Conservation (phyloP, 1,284 basidiomycete species). For the Laetiporus sulphureus region DNA sequence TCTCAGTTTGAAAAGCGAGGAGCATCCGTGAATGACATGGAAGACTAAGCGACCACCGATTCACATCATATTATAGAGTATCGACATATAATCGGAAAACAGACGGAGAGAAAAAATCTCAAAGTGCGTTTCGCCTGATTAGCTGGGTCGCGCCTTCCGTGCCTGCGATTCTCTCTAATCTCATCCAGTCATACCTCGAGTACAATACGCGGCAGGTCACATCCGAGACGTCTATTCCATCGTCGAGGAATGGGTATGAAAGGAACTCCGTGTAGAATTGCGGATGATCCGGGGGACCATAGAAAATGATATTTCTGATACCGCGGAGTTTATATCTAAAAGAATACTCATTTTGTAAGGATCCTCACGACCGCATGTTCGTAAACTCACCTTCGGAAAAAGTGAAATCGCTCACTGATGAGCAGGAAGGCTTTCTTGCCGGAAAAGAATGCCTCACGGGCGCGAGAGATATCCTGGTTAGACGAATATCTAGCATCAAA, state of each 20-base stretch:
- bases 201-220: conserved; percentile 76
- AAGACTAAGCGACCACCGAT: too few relatives aligned
- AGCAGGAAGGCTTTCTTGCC: conserved; percentile 85
- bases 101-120: conserved; percentile 60
- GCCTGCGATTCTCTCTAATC: conserved; percentile 75
- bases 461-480: conserved; percentile 89
- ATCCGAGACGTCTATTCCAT: conserved; percentile 73
- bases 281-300: conserved; percentile 85
- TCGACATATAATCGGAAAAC: too few relatives aligned
- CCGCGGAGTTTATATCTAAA: conserved; percentile 85
- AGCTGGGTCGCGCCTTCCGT: conserved; percentile 46
- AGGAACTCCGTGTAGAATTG: conserved; percentile 90
- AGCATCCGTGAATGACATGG: too few relatives aligned
- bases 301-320: conserved; percentile 89
- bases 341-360: background rate
- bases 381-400: conserved; percentile 75
- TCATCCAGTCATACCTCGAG: conserved; percentile 85
- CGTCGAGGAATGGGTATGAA: conserved; percentile 80
- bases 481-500: conserved; percentile 73
- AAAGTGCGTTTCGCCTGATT: conserved; percentile 40
- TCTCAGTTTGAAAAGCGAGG: too few relatives aligned
- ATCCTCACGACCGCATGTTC: background rate
- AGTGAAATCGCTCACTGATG: conserved; percentile 96
- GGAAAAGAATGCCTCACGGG: conserved; percentile 88
- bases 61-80: too few relatives aligned